Percentiles rank a stretch among this genome's conserved stretches.
These are phyloP conservation scores for Nicotiana tabacum DNA, from an alignment of 257 asterid species.

Conservation along the genomic window DNA sequence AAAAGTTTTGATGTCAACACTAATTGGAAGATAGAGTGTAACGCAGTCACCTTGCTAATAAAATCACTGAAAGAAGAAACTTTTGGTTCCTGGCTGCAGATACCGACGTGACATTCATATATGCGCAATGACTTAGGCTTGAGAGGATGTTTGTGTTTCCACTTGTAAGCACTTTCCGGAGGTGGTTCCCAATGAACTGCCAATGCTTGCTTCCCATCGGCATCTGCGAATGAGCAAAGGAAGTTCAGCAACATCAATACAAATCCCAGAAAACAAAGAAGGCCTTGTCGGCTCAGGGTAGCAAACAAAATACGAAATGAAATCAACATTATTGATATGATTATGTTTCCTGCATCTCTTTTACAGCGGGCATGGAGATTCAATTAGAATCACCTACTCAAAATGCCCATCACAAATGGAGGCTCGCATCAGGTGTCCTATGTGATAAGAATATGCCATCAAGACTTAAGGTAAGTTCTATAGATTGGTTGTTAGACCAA, in stretches of 20 bases:
- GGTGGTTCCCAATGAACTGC: slow-evolving; percentile 98
- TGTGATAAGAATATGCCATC: too few species aligned
- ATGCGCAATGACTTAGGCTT: slow-evolving; percentile 83
- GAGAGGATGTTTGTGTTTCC: slow-evolving; percentile 73
- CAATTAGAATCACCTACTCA: not conserved
- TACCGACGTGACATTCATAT: slow-evolving; percentile 96
- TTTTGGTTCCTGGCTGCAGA: slow-evolving; percentile 69
- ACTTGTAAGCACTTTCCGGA: slow-evolving; percentile 69
- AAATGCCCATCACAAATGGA: not conserved
- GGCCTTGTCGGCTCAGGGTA: not conserved
- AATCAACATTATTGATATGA: not conserved
- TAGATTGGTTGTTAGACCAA: too few species aligned
- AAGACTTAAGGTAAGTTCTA: too few species aligned
- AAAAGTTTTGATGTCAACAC: not conserved
- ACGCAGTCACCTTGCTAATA: slow-evolving; percentile 45
- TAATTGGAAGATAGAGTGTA: not conserved
- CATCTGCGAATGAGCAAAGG: slow-evolving; percentile 39
- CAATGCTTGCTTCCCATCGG: slow-evolving; percentile 67
- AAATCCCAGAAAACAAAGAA: not conserved
- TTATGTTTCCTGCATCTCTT: not conserved
- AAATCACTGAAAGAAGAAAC: slow-evolving; percentile 69
- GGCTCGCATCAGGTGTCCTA: too few species aligned
- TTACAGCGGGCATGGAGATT: not conserved
- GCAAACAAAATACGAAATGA: not conserved
- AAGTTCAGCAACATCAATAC: slow-evolving; percentile 6